Evolutionary conservation across 345 rosid genomes (phyloP).

Genomic region (Arabidopsis arenosa): DNA sequence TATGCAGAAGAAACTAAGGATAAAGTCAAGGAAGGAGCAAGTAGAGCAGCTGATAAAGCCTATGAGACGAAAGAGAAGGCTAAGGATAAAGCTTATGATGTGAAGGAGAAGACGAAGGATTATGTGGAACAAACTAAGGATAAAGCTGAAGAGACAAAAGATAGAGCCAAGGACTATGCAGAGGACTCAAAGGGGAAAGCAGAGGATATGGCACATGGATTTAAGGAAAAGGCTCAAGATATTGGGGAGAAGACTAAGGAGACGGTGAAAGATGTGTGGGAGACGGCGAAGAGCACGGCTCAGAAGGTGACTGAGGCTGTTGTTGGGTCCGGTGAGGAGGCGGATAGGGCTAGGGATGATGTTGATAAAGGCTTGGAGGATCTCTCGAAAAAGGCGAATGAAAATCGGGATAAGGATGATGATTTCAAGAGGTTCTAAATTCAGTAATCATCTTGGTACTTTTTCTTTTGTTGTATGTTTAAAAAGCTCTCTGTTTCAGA

Average conservation of each 20-base stretch:
- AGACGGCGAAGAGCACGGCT: slow-evolving; percentile 41
- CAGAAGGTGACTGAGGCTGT: slow-evolving; percentile 46
- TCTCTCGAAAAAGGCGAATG: slow-evolving; percentile 31
- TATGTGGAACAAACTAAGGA: slow-evolving; percentile 18
- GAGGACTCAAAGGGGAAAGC: slow-evolving; percentile 39
- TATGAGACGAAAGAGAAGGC: slow-evolving; percentile 32
- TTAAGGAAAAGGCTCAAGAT: slow-evolving; percentile 44
- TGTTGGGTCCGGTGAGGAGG: slow-evolving; percentile 45
- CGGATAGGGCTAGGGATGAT: slow-evolving; percentile 35
- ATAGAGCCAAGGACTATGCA: slow-evolving; percentile 28
- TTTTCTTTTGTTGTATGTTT: background rate
- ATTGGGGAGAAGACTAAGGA: slow-evolving; percentile 45
- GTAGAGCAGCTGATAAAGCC: slow-evolving; percentile 29
- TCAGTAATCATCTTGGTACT: background rate
- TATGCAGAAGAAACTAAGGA: slow-evolving; percentile 1
- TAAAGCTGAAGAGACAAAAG: slow-evolving; percentile 19
- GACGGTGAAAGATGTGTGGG: slow-evolving; percentile 48
- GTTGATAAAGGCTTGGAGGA: slow-evolving; percentile 36
- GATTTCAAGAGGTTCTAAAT: slow-evolving; percentile 34
- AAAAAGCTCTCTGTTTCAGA: background rate
- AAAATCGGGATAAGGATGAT: slow-evolving; percentile 29
- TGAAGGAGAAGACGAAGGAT: slow-evolving; percentile 32
- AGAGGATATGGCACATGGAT: slow-evolving; percentile 39
- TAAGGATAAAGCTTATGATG: slow-evolving; percentile 31
- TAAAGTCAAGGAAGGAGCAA: slow-evolving; percentile 40